A percentile compares a stretch with the other conserved stretches of the same genome.
Evolutionary conservation across 2,329 filamentous ascomycete species (phyloP).

Genomic region (Beauveria asiatica): DNA sequence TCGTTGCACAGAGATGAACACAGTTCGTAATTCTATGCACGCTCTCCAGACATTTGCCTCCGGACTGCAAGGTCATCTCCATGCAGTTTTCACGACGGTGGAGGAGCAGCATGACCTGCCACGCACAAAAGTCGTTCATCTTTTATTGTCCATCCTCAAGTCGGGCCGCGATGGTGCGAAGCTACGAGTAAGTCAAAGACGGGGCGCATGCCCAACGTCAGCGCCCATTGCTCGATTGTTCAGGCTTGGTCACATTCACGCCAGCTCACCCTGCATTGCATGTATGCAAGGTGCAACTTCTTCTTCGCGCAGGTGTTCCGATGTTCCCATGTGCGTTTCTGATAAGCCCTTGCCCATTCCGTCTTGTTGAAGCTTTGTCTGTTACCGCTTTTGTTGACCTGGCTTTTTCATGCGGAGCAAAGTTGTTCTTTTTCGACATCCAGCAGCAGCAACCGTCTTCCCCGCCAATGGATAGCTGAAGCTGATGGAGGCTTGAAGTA

Average conservation of each 20-base stretch:
- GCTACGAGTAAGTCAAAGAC: background rate
- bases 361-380: too few species aligned
- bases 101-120: background rate
- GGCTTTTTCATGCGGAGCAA: background rate
- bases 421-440: too few species aligned
- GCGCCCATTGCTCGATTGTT: background rate
- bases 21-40: background rate
- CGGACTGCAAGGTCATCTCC: background rate
- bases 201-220: background rate
- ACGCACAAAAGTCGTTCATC: background rate
- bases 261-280: slow-evolving; percentile 1
- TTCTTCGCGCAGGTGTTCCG: background rate
- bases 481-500: too few species aligned
- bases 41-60: background rate
- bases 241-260: background rate
- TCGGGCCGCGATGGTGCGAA: background rate
- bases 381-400: background rate
- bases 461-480: too few species aligned
- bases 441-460: too few species aligned
- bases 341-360: background rate
- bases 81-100: background rate
- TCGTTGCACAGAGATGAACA: background rate
- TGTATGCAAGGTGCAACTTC: background rate
- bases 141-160: background rate
- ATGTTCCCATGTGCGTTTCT: background rate